Evolutionary conservation across 2,329 filamentous ascomycete species (phyloP).

Genomic region (Ophiostoma ulmi): DNA sequence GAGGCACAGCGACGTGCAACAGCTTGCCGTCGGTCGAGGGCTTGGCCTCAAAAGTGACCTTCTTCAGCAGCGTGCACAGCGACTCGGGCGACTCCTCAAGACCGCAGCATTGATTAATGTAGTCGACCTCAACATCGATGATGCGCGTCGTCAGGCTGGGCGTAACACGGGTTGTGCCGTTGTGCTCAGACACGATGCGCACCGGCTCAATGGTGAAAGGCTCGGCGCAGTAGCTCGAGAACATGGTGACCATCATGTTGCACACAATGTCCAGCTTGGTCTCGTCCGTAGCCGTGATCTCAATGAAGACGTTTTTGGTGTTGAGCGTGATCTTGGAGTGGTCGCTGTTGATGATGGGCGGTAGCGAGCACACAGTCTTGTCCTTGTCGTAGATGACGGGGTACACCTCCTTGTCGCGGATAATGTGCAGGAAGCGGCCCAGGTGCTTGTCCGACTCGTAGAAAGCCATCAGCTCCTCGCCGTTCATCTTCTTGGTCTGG

Average conservation of each 20-base stretch:
- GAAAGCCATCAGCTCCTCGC: conserved; percentile 83
- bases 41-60: conserved; percentile 81
- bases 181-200: conserved; percentile 87
- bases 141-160: conserved; percentile 73
- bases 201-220: conserved; percentile 91
- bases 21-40: conserved; percentile 67
- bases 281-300: conserved; percentile 87
- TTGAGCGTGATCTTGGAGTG: conserved; percentile 92
- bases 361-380: conserved; percentile 80
- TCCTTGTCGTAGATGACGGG: conserved; percentile 93
- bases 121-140: conserved; percentile 80
- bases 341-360: conserved; percentile 95
- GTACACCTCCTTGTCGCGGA: conserved; percentile 87
- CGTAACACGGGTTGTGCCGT: conserved; percentile 72
- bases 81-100: conserved; percentile 67
- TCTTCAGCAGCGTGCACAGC: conserved; percentile 73
- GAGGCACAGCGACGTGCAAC: conserved; percentile 75
- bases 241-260: conserved; percentile 96
- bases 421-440: conserved; percentile 77
- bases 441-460: conserved; percentile 94
- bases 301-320: conserved; percentile 92
- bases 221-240: conserved; percentile 83
- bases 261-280: conserved; percentile 81
- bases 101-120: conserved; percentile 90
- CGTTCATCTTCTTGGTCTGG: conserved; percentile 83